Percentiles rank a stretch among this genome's conserved stretches.
Conservation (phyloP, 2,329 filamentous ascomycete genomes). For the Raffaelea deltoideospora region DNA sequence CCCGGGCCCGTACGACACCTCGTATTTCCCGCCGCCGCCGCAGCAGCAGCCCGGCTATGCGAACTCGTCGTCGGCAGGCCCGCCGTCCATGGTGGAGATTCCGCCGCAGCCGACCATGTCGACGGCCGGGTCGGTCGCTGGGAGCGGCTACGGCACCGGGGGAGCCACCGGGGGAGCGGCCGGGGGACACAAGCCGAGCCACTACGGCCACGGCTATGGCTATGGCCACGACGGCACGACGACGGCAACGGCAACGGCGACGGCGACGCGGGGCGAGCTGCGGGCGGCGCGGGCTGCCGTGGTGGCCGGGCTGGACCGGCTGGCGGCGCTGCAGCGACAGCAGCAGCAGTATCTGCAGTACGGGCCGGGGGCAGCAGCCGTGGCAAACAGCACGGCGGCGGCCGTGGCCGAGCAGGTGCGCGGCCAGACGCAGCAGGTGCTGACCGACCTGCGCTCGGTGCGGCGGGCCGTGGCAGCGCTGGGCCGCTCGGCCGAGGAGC, state of each 20-base stretch:
- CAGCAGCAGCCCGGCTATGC: not conserved
- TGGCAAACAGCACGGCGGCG: conserved; percentile 16
- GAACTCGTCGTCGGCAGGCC: not conserved
- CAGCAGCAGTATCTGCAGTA: conserved; percentile 11
- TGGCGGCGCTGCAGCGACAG: conserved; percentile 18
- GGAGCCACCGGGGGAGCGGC: no score
- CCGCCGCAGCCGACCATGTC: conserved; percentile 9
- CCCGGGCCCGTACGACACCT: no score
- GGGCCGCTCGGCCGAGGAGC: conserved; percentile 27
- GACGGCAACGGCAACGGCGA: not conserved
- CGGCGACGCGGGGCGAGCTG: conserved; percentile 6
- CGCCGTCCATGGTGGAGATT: conserved; percentile 7
- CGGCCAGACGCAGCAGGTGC: conserved; percentile 24
- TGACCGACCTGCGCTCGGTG: conserved; percentile 28
- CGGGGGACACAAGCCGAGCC: not conserved
- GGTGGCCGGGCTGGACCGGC: conserved; percentile 19
- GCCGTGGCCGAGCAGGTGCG: conserved; percentile 28
- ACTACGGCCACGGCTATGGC: not conserved
- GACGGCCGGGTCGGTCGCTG: conserved; percentile 6
- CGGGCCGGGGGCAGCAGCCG: conserved; percentile 10
- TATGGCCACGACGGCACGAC: not conserved
- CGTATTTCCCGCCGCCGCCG: not conserved
- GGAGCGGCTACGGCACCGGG: not conserved
- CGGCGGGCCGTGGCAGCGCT: conserved; percentile 27
- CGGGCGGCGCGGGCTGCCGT: conserved; percentile 9